A percentile compares a stretch with the other conserved stretches of the same genome.
These are phyloP conservation scores for Neurospora terricola DNA, from an alignment of 495 filamentous ascomycete genomes.

Conservation along the genomic window DNA sequence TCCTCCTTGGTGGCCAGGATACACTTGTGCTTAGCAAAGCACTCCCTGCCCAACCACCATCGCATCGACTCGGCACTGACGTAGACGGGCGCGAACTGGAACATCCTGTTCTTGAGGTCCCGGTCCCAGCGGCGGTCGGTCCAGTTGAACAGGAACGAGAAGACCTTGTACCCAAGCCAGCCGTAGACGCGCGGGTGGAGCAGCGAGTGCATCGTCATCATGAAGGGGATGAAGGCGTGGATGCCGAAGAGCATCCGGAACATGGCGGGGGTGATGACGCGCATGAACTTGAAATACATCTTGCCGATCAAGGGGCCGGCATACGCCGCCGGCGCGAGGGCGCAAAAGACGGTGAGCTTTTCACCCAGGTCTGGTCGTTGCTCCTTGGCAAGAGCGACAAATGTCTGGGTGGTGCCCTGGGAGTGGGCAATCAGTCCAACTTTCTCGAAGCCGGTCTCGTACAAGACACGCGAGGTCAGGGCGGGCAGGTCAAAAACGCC, in stretches of 20 bases:
- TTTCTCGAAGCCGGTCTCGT: constrained; percentile 75
- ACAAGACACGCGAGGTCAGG: constrained; percentile 71
- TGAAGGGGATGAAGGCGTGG: constrained; percentile 89
- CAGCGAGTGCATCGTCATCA: constrained; percentile 71
- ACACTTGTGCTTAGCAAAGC: constrained; percentile 86
- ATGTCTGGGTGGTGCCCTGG: constrained; percentile 84
- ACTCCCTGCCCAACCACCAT: constrained; percentile 90
- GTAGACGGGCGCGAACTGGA: constrained; percentile 86
- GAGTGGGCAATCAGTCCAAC: constrained; percentile 79
- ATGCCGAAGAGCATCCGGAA: constrained; percentile 86
- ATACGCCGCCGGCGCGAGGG: constrained; percentile 84
- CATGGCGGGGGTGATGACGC: constrained; percentile 58
- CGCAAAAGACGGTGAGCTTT: constrained; percentile 85
- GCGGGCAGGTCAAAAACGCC: constrained; percentile 85
- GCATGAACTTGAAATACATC: constrained; percentile 91
- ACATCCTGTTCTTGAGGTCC: constrained; percentile 69
- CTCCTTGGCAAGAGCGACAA: constrained; percentile 84
- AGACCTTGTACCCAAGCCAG: constrained; percentile 81
- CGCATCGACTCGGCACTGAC: constrained; percentile 85
- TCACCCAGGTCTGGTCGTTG: constrained; percentile 82
- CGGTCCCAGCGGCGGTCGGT: constrained; percentile 79
- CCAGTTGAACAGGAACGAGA: constrained; percentile 87
- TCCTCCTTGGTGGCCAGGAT: constrained; percentile 74
- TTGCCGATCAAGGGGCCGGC: constrained; percentile 79
- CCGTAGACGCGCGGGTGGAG: constrained; percentile 65